Evolutionary conservation across 345 rosid genomes (phyloP).

Genomic region (Chamaenerion angustifolium): DNA sequence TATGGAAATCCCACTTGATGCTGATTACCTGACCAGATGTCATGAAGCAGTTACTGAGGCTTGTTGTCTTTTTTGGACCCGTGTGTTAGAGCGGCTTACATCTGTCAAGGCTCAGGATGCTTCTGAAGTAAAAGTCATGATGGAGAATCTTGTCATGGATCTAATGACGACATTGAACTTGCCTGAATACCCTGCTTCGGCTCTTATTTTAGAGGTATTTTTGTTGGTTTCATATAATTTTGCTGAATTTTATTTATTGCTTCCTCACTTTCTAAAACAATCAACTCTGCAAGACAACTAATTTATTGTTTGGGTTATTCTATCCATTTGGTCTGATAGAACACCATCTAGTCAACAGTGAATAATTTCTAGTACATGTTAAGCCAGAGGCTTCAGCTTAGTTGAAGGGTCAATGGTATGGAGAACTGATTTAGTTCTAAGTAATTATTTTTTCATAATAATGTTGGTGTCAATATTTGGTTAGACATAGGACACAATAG

Average conservation of each 20-base stretch:
- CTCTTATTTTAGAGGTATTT: constrained; percentile 84
- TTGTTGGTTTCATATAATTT: not conserved
- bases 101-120: constrained; percentile 86
- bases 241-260: not conserved
- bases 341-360: no score
- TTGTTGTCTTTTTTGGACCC: constrained; percentile 93
- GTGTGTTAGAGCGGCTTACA: constrained; percentile 83
- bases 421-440: no score
- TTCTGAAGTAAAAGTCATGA: constrained; percentile 73
- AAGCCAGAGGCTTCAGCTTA: no score
- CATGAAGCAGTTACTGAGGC: constrained; percentile 83
- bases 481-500: no score
- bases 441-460: no score
- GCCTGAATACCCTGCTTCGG: constrained; percentile 92
- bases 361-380: no score
- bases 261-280: not conserved
- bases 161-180: constrained; percentile 77
- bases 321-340: no score
- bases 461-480: no score
- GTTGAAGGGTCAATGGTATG: no score
- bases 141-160: constrained; percentile 90
- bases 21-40: constrained; percentile 47
- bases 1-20: constrained; percentile 60
- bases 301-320: no score
- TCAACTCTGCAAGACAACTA: no score